Conservation (phyloP, 495 filamentous ascomycete species). For the Neurospora sublineolata region DNA sequence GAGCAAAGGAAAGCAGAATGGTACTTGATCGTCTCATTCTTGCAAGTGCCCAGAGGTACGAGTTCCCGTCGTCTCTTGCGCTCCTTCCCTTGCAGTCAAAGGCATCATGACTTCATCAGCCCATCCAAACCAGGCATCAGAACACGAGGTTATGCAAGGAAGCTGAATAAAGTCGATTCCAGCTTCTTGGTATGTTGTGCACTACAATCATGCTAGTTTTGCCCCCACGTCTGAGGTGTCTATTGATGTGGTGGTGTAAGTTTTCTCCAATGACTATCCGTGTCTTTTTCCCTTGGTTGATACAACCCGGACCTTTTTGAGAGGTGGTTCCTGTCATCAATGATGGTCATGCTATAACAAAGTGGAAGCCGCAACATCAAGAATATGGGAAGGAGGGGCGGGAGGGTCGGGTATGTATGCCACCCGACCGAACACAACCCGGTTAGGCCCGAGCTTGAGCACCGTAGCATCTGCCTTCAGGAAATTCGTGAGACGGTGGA, state of each 20-base stretch:
- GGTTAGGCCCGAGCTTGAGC: neutral
- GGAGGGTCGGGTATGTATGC: neutral
- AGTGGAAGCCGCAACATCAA: neutral
- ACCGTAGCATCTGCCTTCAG: neutral
- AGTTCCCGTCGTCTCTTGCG: neutral
- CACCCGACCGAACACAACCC: neutral
- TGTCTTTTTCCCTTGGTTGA: neutral
- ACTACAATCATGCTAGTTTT: neutral
- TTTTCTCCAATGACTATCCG: neutral
- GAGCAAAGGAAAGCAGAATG: neutral
- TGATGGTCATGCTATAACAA: neutral
- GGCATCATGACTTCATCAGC: neutral
- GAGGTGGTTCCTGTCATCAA: neutral
- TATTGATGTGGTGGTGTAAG: neutral
- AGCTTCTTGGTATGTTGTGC: neutral
- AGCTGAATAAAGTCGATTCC: neutral
- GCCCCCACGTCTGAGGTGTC: neutral
- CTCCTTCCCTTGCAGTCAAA: neutral
- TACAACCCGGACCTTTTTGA: neutral
- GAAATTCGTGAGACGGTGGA: neutral
- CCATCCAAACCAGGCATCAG: neutral
- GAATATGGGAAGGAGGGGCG: neutral
- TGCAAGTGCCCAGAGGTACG: neutral
- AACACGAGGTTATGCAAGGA: neutral
- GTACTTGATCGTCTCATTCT: neutral